Conservation (phyloP, 306 rosid genomes). For the Ziziphus jujuba region DNA sequence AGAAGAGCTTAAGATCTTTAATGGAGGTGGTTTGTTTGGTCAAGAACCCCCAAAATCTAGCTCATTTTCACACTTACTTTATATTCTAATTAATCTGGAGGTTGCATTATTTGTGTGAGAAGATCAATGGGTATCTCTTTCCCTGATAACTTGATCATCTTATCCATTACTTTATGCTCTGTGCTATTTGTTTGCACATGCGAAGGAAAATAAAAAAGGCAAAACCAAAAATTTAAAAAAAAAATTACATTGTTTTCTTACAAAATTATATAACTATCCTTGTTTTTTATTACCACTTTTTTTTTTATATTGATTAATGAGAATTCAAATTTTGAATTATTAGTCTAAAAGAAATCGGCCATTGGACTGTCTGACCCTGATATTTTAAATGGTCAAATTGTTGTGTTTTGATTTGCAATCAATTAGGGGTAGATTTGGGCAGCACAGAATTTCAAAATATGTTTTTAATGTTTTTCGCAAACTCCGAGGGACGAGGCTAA, state of each 20-base stretch:
- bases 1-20: conserved; percentile 49
- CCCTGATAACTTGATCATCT: conserved; percentile 38
- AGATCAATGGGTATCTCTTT: conserved; percentile 16
- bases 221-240: neutral
- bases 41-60: conserved; percentile 56
- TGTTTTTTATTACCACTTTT: no score
- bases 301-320: no score
- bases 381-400: neutral
- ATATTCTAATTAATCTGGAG: conserved; percentile 11
- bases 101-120: conserved; percentile 32
- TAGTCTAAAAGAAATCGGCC: no score
- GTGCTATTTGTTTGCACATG: conserved; percentile 1
- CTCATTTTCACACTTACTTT: conserved; percentile 37
- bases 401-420: neutral
- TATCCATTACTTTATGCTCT: conserved; percentile 27
- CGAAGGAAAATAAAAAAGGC: neutral
- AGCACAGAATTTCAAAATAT: neutral
- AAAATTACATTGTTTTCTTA: no score
- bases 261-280: no score
- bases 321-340: no score
- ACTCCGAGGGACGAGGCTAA: no score
- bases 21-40: conserved; percentile 47
- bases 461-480: neutral
- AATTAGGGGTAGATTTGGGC: conserved; percentile 1
- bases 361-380: neutral